Base-by-base conservation (phyloP, 805 yeast species). In the Nakazawaea wyomingensis region DNA sequence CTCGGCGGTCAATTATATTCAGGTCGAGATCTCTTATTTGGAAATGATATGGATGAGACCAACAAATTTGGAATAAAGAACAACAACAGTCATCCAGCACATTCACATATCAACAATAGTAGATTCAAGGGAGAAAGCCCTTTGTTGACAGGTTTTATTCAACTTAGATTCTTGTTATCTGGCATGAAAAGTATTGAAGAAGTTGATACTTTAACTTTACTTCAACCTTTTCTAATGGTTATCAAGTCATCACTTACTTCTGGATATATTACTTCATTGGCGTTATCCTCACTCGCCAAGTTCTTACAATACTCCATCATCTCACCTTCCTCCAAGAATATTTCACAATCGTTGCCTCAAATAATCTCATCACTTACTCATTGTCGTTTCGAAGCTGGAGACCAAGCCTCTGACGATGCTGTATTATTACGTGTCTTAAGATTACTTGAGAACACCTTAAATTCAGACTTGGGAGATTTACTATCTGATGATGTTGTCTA, bases 341-440 rank as follows among this genome's bases (percentile, higher is more conserved):
- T 85, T 17, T 72, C 68, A 26, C 71, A 66, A 37, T 74, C 84
- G 1, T 62, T 86, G 48, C 74, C 79, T 14, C 87, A 85, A 54
- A 72, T 85, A 37, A 75, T 82, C 8, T 76, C 77, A 26, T 76
- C 97, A 0, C 71, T 93, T 48, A 86, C 98, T 1, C 96, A 88
- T 58, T 93, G 98, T 63, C 77, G 96, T 36, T 93, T 93, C 59
- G 97, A 93, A 66, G 96, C 96, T 2, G 84, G 93, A 0, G 96
- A 90, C 57, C 95, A 88, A 59, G 75, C 83, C 28, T 83, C 87
- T 34, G 98, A 93, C 64, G 99, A 93, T 59, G 85, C 95, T 0
- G 91, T 93, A 3, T 66, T 93, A 36, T 71, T 91, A 40, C 86
- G 86, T 55, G 95, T 93, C 17, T 74, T 93, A 48, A 70, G 83